Evolutionary conservation across 1,284 basidiomycete genomes (phyloP), one percentile per base, ranked within the genome.

Genomic region (Cutaneotrichosporon sp.): DNA sequence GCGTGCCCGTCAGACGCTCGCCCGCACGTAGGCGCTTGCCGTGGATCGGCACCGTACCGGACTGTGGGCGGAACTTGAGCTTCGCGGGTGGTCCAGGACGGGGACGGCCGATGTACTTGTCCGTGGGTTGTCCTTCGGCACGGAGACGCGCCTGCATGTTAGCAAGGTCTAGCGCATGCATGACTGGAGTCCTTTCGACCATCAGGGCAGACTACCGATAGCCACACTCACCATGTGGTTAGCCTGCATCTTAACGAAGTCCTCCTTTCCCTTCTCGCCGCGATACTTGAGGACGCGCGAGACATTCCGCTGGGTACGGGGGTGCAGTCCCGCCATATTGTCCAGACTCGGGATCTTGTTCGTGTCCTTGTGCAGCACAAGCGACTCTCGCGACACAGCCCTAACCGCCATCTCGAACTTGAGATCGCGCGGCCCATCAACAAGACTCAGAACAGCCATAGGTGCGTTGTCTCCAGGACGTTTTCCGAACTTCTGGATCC

Each of bases 381-480:
- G 19, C 1, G 22, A 24, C 46, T 94, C 90, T 78, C 86, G 83
- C 3, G 89, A 92, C 22, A 90, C 79, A 2, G 88, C 83, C 49
- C 88, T 82, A 19, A 90, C 87, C 5, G 87, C 84, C 79, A 91
- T 83, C 68, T 91, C 88, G 68, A 84, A 87, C 60, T 85, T 84
- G 38, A 98, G 76, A 75, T 99, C 96, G 55, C 82, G 80, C 10
- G 91, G 89, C 65, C 89, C 88, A 77, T 98, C 96, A 27, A 98
- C 94, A 6, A 99, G 79, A 74, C 96, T 89, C 38, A 99, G 76
- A 53, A 99, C 82, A 4, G 94, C 94, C 59, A 86, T 81, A 1
- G 91, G 90, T 26, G 96, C 96, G 69, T 96, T 89, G 78, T 99
- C 96, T 22, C 93, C 92, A 52, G 79, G 80, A 17, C 94, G 83